Base-by-base conservation (phyloP, 2,329 filamentous ascomycete genomes). In the Geosmithia flava region DNA sequence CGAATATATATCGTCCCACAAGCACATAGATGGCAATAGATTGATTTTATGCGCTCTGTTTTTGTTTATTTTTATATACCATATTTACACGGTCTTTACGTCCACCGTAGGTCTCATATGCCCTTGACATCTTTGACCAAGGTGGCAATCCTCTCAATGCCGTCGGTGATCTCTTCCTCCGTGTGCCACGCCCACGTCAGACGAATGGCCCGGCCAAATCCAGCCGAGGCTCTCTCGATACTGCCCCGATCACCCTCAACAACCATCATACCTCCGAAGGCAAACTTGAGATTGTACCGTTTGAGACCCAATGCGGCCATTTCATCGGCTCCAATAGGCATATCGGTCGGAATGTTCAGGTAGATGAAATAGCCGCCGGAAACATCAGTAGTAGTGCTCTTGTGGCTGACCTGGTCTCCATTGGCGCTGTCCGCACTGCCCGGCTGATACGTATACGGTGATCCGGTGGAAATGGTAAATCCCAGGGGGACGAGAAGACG, bases 281-380 rank as follows among this genome's bases (percentile, higher is more conserved):
- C 75, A 45, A 83, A 64, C 11, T 70, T 68, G 44, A 84, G 56
- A 44, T 74, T 71, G 53, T 78, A 71, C 40, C 77, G 70, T n/a
- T 68, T 65, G 52, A 70, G 63, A 16, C 76, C 43, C 62, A 62
- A 53, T 64, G 58, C 23, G 67, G 70, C 42, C 7, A 52, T 46
- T 11, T 49, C 81, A 62, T 3, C 64, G 64, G 20, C 30, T 8
- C 30, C 80, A 80, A 19, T 84, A 59, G 6, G 65, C 63, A 6
- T 29, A 16, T 48, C 48, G 20, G 43, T 17, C 7, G 47, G 47
- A 2, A 48, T 27, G 10, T 42, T 48, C 4, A 84, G 62, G 75
- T 80, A 85, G 46, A 82, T 68, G 60, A 85, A 85, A 58, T 81
- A 85, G 0, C 81, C 81, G 2, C 80, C 81, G 0, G 49, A 62